Evolutionary conservation across 2,329 filamentous ascomycete species (phyloP), one percentile per base, ranked within the genome.

Genomic region (Fusarium nygamai): DNA sequence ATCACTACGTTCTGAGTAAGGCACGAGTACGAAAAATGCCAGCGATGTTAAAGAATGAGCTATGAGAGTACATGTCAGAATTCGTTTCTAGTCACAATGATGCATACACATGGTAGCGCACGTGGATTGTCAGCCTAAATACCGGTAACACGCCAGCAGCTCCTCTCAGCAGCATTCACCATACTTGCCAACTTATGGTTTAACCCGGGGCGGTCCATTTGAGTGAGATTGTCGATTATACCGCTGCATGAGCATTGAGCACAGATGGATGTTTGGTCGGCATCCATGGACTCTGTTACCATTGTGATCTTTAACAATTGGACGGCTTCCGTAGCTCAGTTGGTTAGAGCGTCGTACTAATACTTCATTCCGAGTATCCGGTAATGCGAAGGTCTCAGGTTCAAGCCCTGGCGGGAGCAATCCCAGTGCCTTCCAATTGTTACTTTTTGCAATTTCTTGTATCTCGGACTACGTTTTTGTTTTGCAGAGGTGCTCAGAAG

Each of bases 291-390:
- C 7, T 17, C 3, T 6, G 13, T 13, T 24, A 43, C 6, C 4
- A 7, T 1, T 0, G 0, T 3, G 3, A 1, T 11, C 41, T 16
- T 50, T 16, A 61, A 58, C 39, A 72, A 67, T 69, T 51, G 69
- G 76, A 76, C 60, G 74, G 77, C 77, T 79, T 79, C 78, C 78
- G 72, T 80, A 80, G 79, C 78, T 78, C 76, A 80, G 78, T 79
- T 80, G 78, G 79, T 80, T 80, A 80, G 77, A 78, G 77, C 78
- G 73, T 80, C 76, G 78, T 79, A 78, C 78, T 80, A 80, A 80
- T 80, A 80, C 69, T 77, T 71, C 64, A 71, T 58, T 57, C 51
- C 68, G 61, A 77, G 66, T 70, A 48, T 76, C 56, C 47, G 61
- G 77, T 78, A 47, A 80, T 80, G 78, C 77, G 76, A 74, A 78